These are phyloP conservation scores for Syzygium syzygioides DNA, from an alignment of 441 rosid species.

Conservation along the genomic window DNA sequence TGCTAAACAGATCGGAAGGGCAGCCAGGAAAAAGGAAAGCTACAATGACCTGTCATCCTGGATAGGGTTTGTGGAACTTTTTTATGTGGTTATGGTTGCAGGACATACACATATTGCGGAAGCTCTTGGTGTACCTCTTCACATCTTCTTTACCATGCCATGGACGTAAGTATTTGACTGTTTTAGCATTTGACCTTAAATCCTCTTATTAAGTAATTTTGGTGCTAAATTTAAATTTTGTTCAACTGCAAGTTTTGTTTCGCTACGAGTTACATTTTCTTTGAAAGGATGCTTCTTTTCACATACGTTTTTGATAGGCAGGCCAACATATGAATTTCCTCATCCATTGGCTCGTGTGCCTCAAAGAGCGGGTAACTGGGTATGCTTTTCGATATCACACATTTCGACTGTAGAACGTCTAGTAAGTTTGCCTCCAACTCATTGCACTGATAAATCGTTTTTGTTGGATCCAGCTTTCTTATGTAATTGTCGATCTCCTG, in stretches of 20 bases:
- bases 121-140: constrained; percentile 96
- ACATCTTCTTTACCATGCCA: constrained; percentile 99
- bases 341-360: constrained; percentile 97
- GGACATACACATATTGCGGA: constrained; percentile 98
- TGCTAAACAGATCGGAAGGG: background rate
- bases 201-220: background rate
- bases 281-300: constrained; percentile 29
- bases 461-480: constrained; percentile 67
- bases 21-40: background rate
- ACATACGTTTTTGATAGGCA: constrained; percentile 71
- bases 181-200: background rate
- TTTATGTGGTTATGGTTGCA: constrained; percentile 24
- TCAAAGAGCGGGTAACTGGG: constrained; percentile 98
- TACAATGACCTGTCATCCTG: background rate
- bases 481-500: constrained; percentile 86
- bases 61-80: background rate
- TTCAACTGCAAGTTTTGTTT: constrained; percentile 2
- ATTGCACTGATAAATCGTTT: background rate
- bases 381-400: constrained; percentile 25
- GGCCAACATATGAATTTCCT: constrained; percentile 98
- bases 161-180: constrained; percentile 83
- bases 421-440: background rate
- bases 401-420: background rate
- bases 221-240: background rate
- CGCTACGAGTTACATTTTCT: background rate